Base-by-base conservation (phyloP, 805 yeast species). In the Candida yuanshanica region DNA sequence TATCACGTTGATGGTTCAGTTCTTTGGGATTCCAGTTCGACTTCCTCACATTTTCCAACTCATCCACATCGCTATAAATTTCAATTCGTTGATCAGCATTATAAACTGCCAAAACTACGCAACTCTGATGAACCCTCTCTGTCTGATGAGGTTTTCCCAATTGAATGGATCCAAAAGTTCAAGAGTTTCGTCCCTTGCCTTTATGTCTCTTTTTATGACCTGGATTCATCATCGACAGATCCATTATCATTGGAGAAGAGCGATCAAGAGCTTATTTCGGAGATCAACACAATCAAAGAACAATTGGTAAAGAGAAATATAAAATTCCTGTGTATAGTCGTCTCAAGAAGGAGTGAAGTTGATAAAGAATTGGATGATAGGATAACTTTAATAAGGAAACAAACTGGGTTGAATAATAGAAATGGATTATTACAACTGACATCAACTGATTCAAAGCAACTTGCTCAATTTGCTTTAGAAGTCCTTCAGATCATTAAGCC, bases 101-200 rank as follows among this genome's bases (percentile, higher is more conserved):
- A 50, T 21, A 25, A 38, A 10, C 36, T 66, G 2, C 67, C 65
- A 0, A 31, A 29, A 8, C 14, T 41, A 14, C 23, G 35, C 13
- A 38, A 36, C 2, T 17, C 22, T 4, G 45, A 43, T 13, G 44
- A 36, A 1, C 45, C 49, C 2, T 63, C 71, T 1, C 49, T 66
- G 36, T 64, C 68, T 37, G 61, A 63, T n/a, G 59, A 60, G 4
- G 50, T 55, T 1, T 42, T 68, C 46, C 73, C 75, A 1, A 60
- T 54, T 1, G 61, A 71, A 20, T 81, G 86, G 87, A 44, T 78
- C 12, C 64, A 67, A 26, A 79, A 77, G 50, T 75, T 79, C 50
- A 59, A 62, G 21, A 61, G 66, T n/a, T 41, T 60, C 4, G 33
- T 65, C n/a, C 85, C 86, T 0, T 49, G 72, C 1, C 68, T 72